Evolutionary conservation across 2,329 filamentous ascomycete genomes (phyloP), one percentile per base, ranked within the genome.

Genomic region (Colletotrichum melonis): DNA sequence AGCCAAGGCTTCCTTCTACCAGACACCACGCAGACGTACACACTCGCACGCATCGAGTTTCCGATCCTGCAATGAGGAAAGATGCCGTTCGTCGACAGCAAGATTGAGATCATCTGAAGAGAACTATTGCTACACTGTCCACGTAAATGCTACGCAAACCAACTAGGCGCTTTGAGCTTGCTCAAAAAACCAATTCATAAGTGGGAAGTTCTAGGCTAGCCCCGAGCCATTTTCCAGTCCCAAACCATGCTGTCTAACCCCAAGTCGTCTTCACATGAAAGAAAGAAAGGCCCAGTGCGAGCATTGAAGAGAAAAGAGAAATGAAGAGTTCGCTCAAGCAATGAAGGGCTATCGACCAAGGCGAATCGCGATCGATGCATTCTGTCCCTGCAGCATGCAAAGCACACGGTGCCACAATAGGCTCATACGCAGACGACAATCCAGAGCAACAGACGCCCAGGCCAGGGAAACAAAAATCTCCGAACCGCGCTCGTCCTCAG

Each of bases 61-160:
- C 22, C 9, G 49, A 28, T 16, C 5, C 11, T 30, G 9, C 42
- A 49, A 52, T 14, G 19, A 64, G 12, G 32, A 38, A 54, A 42
- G 9, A 32, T 55, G 42, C 32, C 59, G 52, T 58, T 38, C 8
- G 12, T 26, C 26, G 32, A 59, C 8, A 59, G 54, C 24, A 57
- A 9, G 46, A 46, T 72, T 72, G 65, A 49, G 49, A 66, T 70
- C 38, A 14, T 65, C 22, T 57, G 60, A 65, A 62, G 38, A 14
- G 56, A 60, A 65, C 22, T 70, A 73, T 67, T 57, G 60, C 66
- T 52, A 65, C 70, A 70, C 1, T 30, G 42, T 24, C 32, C 42
- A 22, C 59, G 32, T 11, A 54, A 68, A 42, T n/a, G 58, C n/a
- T 59, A 22, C 30, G 54, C 55, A n/a, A 46, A 60, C 62, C 28